Base-by-base conservation (phyloP, 495 filamentous ascomycete genomes). In the Penicillium atrosanguineum region DNA sequence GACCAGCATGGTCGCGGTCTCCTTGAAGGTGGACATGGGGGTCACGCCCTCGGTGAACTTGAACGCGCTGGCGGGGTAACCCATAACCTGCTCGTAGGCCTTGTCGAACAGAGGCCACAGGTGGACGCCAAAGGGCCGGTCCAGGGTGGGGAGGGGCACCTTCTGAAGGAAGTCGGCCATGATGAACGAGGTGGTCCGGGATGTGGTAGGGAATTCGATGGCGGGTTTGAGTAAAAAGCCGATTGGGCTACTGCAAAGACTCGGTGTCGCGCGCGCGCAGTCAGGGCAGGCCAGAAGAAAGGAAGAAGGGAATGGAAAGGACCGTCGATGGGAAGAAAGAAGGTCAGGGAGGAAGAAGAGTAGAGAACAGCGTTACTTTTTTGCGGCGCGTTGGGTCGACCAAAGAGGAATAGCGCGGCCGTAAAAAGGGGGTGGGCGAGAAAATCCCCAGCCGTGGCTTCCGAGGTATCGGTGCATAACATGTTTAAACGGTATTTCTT, bases 41-140 rank as follows among this genome's bases (percentile, higher is more conserved):
- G 85, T 88, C 57, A 73, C 61, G 29, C 79, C 82, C 47, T 76
- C 69, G 31, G 73, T 66, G 71, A 88, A 88, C 21, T 72, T 67
- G 67, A 86, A 87, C 23, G 85, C 71, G 57, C 79, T 76, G 42
- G 85, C 74, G 20, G 79, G 74, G 67, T 83, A 85, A 50, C 92
- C 93, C 48, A 78, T 80, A 43, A 89, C 81, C 34, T 70, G 65
- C 68, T 86, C 83, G 73, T 87, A 97, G 62, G 80, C 84, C 74
- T 89, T 84, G 75, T 86, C 86, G 82, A 97, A 98, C 73, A 94
- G 82, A 53, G 94, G 93, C 94, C 94, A 98, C 72, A 97, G 72
- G 40, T 88, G 76, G 54, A 97, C 78, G 65, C 92, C 94, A 67
- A 98, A 97, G 12, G 94, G 94, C 60, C 88, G 83, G 69, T 97